Base-by-base conservation (phyloP, 176 grass and related monocot genomes). In the Pharus latifolius region DNA sequence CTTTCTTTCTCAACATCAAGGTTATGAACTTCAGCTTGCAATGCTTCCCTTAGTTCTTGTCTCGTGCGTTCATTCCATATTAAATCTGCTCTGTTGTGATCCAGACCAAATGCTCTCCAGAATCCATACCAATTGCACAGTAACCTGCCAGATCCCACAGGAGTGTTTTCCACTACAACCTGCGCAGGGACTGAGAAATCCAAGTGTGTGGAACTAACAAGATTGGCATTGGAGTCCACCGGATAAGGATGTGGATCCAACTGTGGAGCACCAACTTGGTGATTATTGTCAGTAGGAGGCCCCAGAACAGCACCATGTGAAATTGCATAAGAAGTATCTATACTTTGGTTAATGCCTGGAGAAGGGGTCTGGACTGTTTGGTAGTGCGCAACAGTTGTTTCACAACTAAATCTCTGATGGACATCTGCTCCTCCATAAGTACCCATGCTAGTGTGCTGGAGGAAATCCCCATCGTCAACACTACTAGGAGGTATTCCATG, bases 51-150 rank as follows among this genome's bases (percentile, higher is more conserved):
- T 64, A 99, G 75, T 69, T 99, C 95, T 82, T 94, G 90, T 67
- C 95, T 94, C 31, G 95, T 99, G 35, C 95, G 84, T 76, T 99
- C 90, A 17, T 94, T 99, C 95, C 95, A 99, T 71, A 99, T 94
- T 80, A 99, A 60, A 83, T 99, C 95, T 42, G 95, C 87, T 76
- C 95, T 83, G 40, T 99, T 99, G 79, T 99, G 95, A 89, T 99
- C 95, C 57, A 99, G 74, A 67, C 81, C 51, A 56, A 94, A 99
- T 18, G 87, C 95, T 74, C 67, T 90, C 95, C 90, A 99, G 80
- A 99, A 99, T 71, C 85, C 95, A 65, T 91, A 74, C 95, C 95
- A 99, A 73, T 99, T 99, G 73, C 95, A 99, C 43, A 99, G 70
- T 32, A 99, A 71, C 72, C 87, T 84, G 63, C 95, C 95, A 88